Conservation (phyloP, 2,329 filamentous ascomycete genomes). For the Thielaviopsis ethacetica region DNA sequence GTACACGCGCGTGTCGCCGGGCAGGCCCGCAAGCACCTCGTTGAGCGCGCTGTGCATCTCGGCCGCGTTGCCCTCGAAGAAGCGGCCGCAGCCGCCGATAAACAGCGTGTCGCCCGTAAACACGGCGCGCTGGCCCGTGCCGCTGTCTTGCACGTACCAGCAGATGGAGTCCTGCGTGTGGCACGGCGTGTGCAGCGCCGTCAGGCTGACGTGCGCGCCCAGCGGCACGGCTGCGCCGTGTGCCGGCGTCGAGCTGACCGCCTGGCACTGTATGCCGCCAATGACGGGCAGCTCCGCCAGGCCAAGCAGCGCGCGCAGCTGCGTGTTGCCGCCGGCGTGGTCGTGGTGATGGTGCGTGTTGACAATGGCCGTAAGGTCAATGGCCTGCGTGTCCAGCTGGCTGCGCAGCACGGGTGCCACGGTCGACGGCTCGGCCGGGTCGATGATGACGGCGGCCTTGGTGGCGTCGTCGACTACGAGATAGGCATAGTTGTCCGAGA, state of each 20-base stretch:
- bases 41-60: constrained; percentile 95
- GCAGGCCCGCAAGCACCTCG: constrained; percentile 60
- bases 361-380: constrained; percentile 77
- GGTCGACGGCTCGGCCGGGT: constrained; percentile 60
- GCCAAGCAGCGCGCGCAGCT: constrained; percentile 22
- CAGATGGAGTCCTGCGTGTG: constrained; percentile 98
- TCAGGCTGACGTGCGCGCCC: constrained; percentile 45
- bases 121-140: constrained; percentile 51
- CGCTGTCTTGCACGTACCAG: constrained; percentile 65
- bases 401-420: constrained; percentile 53
- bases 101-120: constrained; percentile 97
- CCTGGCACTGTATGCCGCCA: constrained; percentile 72
- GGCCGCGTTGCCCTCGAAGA: constrained; percentile 79
- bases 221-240: constrained; percentile 68
- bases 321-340: constrained; percentile 83
- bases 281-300: constrained; percentile 57
- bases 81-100: constrained; percentile 82
- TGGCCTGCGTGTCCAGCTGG: constrained; percentile 50
- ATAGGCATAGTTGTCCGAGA: constrained; percentile 81
- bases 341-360: constrained; percentile 97
- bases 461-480: constrained; percentile 64
- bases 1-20: constrained; percentile 83
- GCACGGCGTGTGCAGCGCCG: constrained; percentile 84
- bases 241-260: constrained; percentile 59
- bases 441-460: constrained; percentile 62